These are phyloP conservation scores for Apophysomyces ossiformis DNA, from an alignment of 371 early-diverging fungal species.

Conservation along the genomic window DNA sequence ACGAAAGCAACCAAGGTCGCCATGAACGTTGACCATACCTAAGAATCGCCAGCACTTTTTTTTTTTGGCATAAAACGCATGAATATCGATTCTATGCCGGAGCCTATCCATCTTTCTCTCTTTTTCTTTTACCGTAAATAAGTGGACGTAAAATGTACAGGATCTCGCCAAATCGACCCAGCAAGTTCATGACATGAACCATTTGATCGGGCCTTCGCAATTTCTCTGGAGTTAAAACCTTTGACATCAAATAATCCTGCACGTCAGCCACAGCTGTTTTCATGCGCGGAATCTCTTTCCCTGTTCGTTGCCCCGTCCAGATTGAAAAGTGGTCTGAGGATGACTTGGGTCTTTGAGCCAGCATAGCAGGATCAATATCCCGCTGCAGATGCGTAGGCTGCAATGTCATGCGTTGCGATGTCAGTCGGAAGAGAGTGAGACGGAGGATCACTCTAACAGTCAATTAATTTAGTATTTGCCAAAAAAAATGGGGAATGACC, in stretches of 20 bases:
- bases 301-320: constrained; percentile 53
- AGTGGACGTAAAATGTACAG: constrained; percentile 87
- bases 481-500: neutral
- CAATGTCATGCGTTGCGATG: constrained; percentile 70
- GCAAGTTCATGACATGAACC: constrained; percentile 59
- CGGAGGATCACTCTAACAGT: constrained; percentile 58
- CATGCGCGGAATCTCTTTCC: constrained; percentile 39
- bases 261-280: constrained; percentile 51
- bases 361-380: constrained; percentile 58
- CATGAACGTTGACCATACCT: constrained; percentile 78
- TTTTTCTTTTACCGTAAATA: constrained; percentile 62
- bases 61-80: neutral
- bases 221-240: constrained; percentile 67
- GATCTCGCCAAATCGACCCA: constrained; percentile 75
- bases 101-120: neutral
- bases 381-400: constrained; percentile 72
- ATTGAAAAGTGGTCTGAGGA: constrained; percentile 12
- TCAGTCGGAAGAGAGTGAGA: constrained; percentile 60
- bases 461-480: neutral
- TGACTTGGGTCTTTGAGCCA: constrained; percentile 20
- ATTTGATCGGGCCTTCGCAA: constrained; percentile 71
- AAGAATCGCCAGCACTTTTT: constrained; percentile 72
- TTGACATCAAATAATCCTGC: constrained; percentile 67
- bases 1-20: constrained; percentile 86
- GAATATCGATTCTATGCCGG: too few species aligned